Percentiles rank a stretch among this genome's conserved stretches.
These are phyloP conservation scores for Chenopodium quinoa DNA, from an alignment of 148 eudicot genomes.

Conservation along the genomic window DNA sequence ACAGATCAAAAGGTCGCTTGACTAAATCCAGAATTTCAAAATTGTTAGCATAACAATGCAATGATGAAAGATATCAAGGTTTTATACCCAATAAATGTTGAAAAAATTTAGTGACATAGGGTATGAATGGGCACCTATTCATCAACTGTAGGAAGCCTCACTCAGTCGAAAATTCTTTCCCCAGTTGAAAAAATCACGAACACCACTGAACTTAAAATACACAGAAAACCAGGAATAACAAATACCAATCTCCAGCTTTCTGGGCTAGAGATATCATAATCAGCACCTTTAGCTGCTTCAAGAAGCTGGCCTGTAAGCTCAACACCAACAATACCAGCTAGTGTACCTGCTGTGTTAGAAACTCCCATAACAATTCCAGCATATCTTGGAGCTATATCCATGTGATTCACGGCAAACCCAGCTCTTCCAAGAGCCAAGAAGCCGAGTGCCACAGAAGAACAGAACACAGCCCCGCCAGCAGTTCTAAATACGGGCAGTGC, in stretches of 20 bases:
- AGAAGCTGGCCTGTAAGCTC: slow-evolving; percentile 84
- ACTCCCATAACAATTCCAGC: slow-evolving; percentile 98
- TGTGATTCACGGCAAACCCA: slow-evolving; percentile 96
- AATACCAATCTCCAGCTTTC: slow-evolving; percentile 88
- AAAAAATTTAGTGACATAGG: slow-evolving; percentile 11
- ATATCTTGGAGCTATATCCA: slow-evolving; percentile 95
- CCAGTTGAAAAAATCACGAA: slow-evolving; percentile 77
- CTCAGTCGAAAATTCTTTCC: slow-evolving; percentile 85
- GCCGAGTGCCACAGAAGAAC: slow-evolving; percentile 94
- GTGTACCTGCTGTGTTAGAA: slow-evolving; percentile 92
- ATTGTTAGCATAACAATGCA: slow-evolving; percentile 2
- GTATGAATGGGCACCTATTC: background rate
- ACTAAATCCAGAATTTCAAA: background rate
- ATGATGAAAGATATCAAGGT: background rate
- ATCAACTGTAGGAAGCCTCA: slow-evolving; percentile 15
- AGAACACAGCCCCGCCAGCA: slow-evolving; percentile 69
- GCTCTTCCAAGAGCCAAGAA: slow-evolving; percentile 96
- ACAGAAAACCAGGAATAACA: slow-evolving; percentile 74
- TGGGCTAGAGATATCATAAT: slow-evolving; percentile 68
- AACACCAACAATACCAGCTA: slow-evolving; percentile 91
- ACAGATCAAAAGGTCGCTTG: background rate
- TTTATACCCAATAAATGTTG: background rate
- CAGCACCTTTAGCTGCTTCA: slow-evolving; percentile 79
- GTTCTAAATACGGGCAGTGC: slow-evolving; percentile 70
- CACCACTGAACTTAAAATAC: slow-evolving; percentile 70